phyloP scores from a whole-genome alignment of 257 asterid species.

The Eucommia ulmoides region DNA sequence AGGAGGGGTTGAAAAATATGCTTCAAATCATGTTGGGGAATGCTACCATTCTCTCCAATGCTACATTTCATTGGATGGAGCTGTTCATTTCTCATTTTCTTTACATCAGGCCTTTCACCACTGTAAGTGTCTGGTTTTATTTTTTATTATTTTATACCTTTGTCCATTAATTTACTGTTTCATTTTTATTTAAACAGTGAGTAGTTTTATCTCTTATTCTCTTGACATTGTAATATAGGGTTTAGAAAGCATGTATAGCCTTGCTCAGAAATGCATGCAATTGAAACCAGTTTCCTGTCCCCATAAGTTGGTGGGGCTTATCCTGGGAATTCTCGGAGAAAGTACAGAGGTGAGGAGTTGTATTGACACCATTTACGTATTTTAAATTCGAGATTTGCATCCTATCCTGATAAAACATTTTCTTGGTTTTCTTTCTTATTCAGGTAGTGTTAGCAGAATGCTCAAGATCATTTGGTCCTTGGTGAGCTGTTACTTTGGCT shows the following conservation, averaged over 20 bases:
- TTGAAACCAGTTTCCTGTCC: slow-evolving; percentile 47
- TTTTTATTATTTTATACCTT: slow-evolving; percentile 1
- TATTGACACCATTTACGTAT: slow-evolving; percentile 1
- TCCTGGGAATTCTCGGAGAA: slow-evolving; percentile 76
- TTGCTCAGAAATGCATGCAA: slow-evolving; percentile 85
- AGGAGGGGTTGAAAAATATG: slow-evolving; percentile 71
- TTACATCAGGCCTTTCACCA: slow-evolving; percentile 81
- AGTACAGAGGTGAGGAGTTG: slow-evolving; percentile 57
- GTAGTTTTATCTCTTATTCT: slow-evolving; percentile 8
- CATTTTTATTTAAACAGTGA: slow-evolving; percentile 3
- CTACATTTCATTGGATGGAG: slow-evolving; percentile 82
- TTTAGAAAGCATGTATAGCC: slow-evolving; percentile 68
- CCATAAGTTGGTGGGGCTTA: slow-evolving; percentile 70
- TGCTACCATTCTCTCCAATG: slow-evolving; percentile 48
- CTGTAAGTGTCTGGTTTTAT: slow-evolving; percentile 28
- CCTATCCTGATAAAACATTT: slow-evolving; percentile 9
- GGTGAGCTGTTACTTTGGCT: slow-evolving; percentile 39
- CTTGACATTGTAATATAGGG: slow-evolving; percentile 39
- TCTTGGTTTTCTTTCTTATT: slow-evolving; percentile 17
- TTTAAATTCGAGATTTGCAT: slow-evolving; percentile 4
- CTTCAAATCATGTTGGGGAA: slow-evolving; percentile 87
- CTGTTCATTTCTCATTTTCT: slow-evolving; percentile 72
- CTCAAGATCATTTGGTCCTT: slow-evolving; percentile 91
- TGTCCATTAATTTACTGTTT: background rate
- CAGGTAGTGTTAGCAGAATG: slow-evolving; percentile 90